Conservation (phyloP, 1,139 yeast species). For the Suhomyces taliae region DNA sequence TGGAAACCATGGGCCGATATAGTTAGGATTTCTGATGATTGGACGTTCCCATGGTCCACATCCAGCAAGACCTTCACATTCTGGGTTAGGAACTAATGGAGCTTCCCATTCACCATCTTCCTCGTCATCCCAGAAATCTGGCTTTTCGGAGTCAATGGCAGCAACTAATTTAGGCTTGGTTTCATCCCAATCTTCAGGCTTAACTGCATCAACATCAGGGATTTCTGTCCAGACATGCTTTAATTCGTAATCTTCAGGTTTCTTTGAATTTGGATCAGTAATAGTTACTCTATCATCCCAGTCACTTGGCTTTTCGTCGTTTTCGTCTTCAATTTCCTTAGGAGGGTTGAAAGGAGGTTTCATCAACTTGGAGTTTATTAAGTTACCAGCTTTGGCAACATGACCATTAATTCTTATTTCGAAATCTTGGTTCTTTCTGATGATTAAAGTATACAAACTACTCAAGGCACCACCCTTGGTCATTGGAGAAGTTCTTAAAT, state of each 20-base stretch:
- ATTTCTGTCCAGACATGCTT: conserved; percentile 54
- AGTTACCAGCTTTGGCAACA: conserved; percentile 65
- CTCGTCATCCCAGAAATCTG: conserved; percentile 82
- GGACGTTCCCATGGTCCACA: conserved; percentile 74
- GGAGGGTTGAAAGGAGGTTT: conserved; percentile 68
- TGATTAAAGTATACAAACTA: conserved; percentile 71
- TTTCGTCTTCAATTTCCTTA: conserved; percentile 56
- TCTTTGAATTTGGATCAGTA: conserved; percentile 62
- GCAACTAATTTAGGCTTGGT: conserved; percentile 53
- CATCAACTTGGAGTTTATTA: conserved; percentile 51
- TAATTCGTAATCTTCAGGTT: conserved; percentile 86
- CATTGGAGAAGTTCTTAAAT: conserved; percentile 64
- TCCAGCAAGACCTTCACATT: conserved; percentile 58
- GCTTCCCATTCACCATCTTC: conserved; percentile 85
- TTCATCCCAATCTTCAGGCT: conserved; percentile 83
- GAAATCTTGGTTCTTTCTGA: conserved; percentile 62
- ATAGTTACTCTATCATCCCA: conserved; percentile 73
- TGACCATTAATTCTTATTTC: conserved; percentile 85
- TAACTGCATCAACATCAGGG: conserved; percentile 61
- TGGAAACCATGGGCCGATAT: conserved; percentile 76
- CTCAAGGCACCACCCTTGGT: conserved; percentile 59
- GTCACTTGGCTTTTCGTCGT: conserved; percentile 66
- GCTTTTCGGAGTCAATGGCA: conserved; percentile 65
- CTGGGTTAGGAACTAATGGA: conserved; percentile 70
- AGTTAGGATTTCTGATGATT: conserved; percentile 62